A percentile compares a stretch with the other conserved stretches of the same genome.
Conservation (phyloP, 257 asterid species). For the Coffea canephora region DNA sequence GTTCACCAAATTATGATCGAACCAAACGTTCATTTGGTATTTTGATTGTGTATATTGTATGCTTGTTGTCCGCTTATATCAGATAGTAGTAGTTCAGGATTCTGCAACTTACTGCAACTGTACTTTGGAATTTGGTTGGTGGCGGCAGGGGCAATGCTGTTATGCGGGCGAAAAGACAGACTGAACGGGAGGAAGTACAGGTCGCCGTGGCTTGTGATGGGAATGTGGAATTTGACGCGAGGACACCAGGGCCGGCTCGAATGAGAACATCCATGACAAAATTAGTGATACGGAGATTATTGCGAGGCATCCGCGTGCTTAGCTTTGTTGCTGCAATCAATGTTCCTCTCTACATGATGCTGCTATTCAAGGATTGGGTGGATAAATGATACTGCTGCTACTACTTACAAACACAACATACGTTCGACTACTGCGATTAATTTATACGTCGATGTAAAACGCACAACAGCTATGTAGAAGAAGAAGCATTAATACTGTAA, state of each 20-base stretch:
- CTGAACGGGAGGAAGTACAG: slow-evolving; percentile 32
- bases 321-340: slow-evolving; percentile 65
- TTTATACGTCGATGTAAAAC: neutral
- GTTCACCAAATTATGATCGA: too few relatives aligned
- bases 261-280: slow-evolving; percentile 45
- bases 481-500: neutral
- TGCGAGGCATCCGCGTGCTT: slow-evolving; percentile 48
- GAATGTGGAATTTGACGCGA: slow-evolving; percentile 41
- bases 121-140: neutral
- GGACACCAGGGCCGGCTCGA: slow-evolving; percentile 24
- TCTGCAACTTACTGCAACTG: too few relatives aligned
- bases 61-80: too few relatives aligned
- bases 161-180: slow-evolving; percentile 65
- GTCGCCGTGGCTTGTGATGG: slow-evolving; percentile 32
- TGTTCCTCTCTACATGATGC: slow-evolving; percentile 72
- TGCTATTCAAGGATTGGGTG: slow-evolving; percentile 91
- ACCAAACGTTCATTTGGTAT: too few relatives aligned
- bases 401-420: neutral
- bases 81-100: too few relatives aligned
- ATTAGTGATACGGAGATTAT: slow-evolving; percentile 56
- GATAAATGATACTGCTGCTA: slow-evolving; percentile 41
- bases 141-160: slow-evolving; percentile 72
- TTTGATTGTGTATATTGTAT: too few relatives aligned
- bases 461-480: neutral
- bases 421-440: neutral